Conservation (phyloP, 208 protist genomes). For the Wallacemonas sp. region DNA sequence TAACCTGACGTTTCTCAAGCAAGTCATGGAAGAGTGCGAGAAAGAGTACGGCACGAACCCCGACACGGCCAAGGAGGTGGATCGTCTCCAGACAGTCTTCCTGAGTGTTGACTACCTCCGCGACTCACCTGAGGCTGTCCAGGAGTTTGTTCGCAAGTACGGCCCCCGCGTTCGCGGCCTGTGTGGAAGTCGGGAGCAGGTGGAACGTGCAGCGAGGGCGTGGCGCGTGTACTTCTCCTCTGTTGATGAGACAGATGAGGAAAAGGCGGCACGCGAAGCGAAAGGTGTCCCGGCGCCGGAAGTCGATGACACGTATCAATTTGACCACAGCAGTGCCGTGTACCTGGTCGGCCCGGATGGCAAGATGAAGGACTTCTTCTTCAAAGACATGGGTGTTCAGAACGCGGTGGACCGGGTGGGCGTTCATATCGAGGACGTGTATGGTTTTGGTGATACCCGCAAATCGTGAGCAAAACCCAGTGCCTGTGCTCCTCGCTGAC, state of each 20-base stretch:
- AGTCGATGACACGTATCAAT: slow-evolving; percentile 83
- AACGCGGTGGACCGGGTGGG: slow-evolving; percentile 61
- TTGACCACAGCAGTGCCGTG: slow-evolving; percentile 87
- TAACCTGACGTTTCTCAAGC: slow-evolving; percentile 65
- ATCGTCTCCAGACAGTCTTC: slow-evolving; percentile 70
- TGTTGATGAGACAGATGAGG: slow-evolving; percentile 80
- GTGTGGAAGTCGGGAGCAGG: slow-evolving; percentile 53
- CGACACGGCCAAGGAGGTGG: slow-evolving; percentile 34
- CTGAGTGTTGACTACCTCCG: slow-evolving; percentile 81
- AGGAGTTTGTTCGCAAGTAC: slow-evolving; percentile 67
- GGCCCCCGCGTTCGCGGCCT: slow-evolving; percentile 61
- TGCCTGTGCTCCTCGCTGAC: no score
- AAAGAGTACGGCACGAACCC: slow-evolving; percentile 26
- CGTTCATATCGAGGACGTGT: slow-evolving; percentile 70
- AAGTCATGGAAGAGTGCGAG: slow-evolving; percentile 62
- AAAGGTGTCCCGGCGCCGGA: slow-evolving; percentile 52
- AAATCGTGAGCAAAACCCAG: slow-evolving; percentile 6
- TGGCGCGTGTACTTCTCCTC: slow-evolving; percentile 89
- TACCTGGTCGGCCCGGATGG: slow-evolving; percentile 85
- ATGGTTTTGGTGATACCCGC: slow-evolving; percentile 75
- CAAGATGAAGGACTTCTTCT: slow-evolving; percentile 90
- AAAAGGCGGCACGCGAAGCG: slow-evolving; percentile 50
- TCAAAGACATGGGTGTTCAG: slow-evolving; percentile 78
- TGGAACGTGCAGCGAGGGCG: slow-evolving; percentile 48
- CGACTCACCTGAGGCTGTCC: slow-evolving; percentile 64